Evolutionary conservation across 2,329 filamentous ascomycete genomes (phyloP).

Genomic region (Alternaria sp.): DNA sequence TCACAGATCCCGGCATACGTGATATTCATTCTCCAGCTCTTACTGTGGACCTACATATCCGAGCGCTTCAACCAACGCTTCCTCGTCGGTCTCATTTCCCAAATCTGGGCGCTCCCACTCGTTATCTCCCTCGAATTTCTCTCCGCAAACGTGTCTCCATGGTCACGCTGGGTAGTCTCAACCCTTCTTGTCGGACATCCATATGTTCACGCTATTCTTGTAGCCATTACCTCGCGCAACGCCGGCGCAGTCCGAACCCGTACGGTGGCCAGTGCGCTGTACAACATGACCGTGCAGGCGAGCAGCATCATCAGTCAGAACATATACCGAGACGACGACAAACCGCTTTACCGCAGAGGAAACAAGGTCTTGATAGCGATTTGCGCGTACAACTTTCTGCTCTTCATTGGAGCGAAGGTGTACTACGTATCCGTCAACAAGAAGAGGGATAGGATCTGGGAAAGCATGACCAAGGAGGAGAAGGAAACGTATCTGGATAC

Average conservation of each 20-base stretch:
- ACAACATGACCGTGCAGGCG: slow-evolving; percentile 54
- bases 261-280: slow-evolving; percentile 55
- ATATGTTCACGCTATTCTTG: slow-evolving; percentile 56
- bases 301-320: slow-evolving; percentile 46
- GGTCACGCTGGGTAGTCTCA: slow-evolving; percentile 51
- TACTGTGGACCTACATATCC: slow-evolving; percentile 61
- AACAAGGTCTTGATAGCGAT: slow-evolving; percentile 64
- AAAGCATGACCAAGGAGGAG: slow-evolving; percentile 45
- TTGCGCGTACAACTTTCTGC: slow-evolving; percentile 58
- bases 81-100: slow-evolving; percentile 54
- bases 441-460: slow-evolving; percentile 44
- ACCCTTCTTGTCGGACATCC: slow-evolving; percentile 55
- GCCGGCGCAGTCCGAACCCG: slow-evolving; percentile 55
- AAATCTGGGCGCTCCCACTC: slow-evolving; percentile 53
- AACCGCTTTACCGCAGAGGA: slow-evolving; percentile 60
- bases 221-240: slow-evolving; percentile 55
- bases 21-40: slow-evolving; percentile 59
- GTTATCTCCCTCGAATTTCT: slow-evolving; percentile 51
- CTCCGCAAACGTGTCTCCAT: slow-evolving; percentile 42
- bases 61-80: slow-evolving; percentile 63
- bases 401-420: slow-evolving; percentile 62
- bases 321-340: slow-evolving; percentile 65
- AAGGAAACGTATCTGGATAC: slow-evolving; percentile 49
- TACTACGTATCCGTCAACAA: slow-evolving; percentile 64
- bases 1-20: slow-evolving; percentile 56